phyloP scores from a whole-genome alignment of 768 basidiomycete genomes.

The Lentinula raphanica region DNA sequence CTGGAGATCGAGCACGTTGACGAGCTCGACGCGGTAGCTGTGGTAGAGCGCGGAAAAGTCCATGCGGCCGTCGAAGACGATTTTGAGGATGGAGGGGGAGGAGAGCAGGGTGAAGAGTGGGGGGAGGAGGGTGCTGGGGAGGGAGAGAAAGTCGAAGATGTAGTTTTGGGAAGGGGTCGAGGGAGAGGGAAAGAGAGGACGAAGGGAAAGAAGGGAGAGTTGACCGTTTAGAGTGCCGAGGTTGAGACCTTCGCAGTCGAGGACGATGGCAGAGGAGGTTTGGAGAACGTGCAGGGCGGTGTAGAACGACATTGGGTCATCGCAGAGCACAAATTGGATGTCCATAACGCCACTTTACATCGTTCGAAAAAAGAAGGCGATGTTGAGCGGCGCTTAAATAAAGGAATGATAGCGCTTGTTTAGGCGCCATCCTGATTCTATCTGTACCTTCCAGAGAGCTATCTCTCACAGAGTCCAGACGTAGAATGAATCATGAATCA shows the following conservation, averaged over 20 bases:
- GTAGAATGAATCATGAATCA: too few relatives aligned
- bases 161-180: conserved; percentile 27
- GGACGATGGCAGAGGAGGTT: conserved; percentile 14
- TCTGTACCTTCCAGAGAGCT: too few relatives aligned
- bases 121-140: conserved; percentile 17
- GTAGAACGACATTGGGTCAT: neutral
- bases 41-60: conserved; percentile 32
- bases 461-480: too few relatives aligned
- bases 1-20: conserved; percentile 35
- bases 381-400: too few relatives aligned
- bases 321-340: neutral
- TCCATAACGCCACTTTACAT: too few relatives aligned
- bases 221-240: conserved; percentile 25
- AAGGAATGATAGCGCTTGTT: too few relatives aligned
- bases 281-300: neutral
- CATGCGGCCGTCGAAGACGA: conserved; percentile 39
- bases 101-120: conserved; percentile 23
- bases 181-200: conserved; percentile 17
- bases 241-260: conserved; percentile 37
- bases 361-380: too few relatives aligned
- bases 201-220: conserved; percentile 32
- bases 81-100: conserved; percentile 25
- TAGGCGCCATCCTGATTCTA: too few relatives aligned
- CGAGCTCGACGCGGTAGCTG: conserved; percentile 22
- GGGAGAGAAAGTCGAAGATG: conserved; percentile 30